phyloP scores from a whole-genome alignment of 2,329 filamentous ascomycete genomes.

The Blumeriella jaapii region DNA sequence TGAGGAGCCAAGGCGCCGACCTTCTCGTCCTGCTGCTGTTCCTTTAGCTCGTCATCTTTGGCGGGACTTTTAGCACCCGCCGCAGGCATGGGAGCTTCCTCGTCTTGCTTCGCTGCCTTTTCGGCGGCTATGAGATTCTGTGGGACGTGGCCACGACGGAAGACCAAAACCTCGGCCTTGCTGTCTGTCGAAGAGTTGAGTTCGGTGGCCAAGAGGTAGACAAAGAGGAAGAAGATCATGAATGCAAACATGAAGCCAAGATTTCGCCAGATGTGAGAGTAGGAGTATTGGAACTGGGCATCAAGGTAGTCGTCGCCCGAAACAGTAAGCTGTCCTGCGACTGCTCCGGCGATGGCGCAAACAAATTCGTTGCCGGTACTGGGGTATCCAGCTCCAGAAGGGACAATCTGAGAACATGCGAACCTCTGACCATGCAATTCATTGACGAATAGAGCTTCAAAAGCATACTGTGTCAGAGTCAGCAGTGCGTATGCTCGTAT shows the following conservation, averaged over 20 bases:
- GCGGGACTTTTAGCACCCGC: conserved; percentile 3
- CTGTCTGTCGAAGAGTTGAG: conserved; percentile 54
- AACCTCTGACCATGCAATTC: conserved; percentile 73
- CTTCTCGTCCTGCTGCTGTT: conserved; percentile 17
- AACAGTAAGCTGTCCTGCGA: conserved; percentile 40
- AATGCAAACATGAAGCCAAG: conserved; percentile 59
- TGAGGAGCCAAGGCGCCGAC: conserved; percentile 21
- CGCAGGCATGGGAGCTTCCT: conserved; percentile 13
- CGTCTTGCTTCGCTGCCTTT: conserved; percentile 21
- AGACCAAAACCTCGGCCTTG: conserved; percentile 66
- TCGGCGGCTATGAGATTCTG: conserved; percentile 30
- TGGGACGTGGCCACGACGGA: conserved; percentile 46
- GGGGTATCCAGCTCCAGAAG: conserved; percentile 29
- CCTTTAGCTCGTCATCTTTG: conserved; percentile 10
- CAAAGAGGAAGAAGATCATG: conserved; percentile 47
- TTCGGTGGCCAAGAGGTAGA: conserved; percentile 55
- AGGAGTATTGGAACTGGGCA: conserved; percentile 44
- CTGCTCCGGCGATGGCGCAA: conserved; percentile 48
- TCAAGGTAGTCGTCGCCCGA: conserved; percentile 47
- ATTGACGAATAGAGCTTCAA: conserved; percentile 72
- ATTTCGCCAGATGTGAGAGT: conserved; percentile 36
- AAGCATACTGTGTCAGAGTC: too few relatives aligned
- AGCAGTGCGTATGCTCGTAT: too few relatives aligned
- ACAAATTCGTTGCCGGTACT: conserved; percentile 32
- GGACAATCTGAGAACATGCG: conserved; percentile 39